Conservation (phyloP, 352 stramenopile genomes). For the Pythium utonaiense region DNA sequence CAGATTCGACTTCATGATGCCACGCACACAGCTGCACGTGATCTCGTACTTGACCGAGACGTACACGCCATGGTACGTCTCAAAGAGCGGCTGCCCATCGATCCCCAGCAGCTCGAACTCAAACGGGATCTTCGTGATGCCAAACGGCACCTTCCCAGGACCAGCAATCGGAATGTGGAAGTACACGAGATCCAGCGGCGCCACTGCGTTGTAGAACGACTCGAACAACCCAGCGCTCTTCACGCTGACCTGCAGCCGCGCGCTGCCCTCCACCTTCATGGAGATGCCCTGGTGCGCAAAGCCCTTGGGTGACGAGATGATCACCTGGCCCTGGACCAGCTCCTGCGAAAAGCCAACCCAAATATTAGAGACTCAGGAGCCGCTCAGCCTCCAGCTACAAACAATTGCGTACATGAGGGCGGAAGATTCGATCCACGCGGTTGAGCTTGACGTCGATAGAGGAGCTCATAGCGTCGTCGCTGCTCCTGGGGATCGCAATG, state of each 20-base stretch:
- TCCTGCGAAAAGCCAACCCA: conserved; percentile 41
- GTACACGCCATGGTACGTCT: conserved; percentile 93
- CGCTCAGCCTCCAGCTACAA: neutral
- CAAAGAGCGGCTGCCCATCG: conserved; percentile 66
- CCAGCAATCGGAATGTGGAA: conserved; percentile 74
- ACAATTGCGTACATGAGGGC: conserved; percentile 53
- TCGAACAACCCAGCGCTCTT: conserved; percentile 82
- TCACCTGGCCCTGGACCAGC: conserved; percentile 78
- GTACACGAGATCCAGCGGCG: conserved; percentile 77
- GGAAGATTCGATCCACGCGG: conserved; percentile 84
- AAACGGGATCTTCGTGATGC: conserved; percentile 88
- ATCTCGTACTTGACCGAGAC: conserved; percentile 91
- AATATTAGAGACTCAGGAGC: neutral
- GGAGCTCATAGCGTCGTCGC: conserved; percentile 48
- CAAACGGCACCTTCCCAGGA: conserved; percentile 67
- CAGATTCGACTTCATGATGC: conserved; percentile 85
- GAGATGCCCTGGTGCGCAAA: conserved; percentile 79
- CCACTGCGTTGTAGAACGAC: conserved; percentile 75
- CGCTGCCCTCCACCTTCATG: conserved; percentile 83
- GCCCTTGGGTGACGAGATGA: conserved; percentile 82
- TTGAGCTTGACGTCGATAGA: conserved; percentile 84
- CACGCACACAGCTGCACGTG: conserved; percentile 74
- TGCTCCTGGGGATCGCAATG: conserved; percentile 1
- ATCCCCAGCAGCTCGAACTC: conserved; percentile 80
- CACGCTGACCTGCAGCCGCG: conserved; percentile 75